These are phyloP conservation scores for Populus alba DNA, from an alignment of 345 rosid species.

Conservation along the genomic window DNA sequence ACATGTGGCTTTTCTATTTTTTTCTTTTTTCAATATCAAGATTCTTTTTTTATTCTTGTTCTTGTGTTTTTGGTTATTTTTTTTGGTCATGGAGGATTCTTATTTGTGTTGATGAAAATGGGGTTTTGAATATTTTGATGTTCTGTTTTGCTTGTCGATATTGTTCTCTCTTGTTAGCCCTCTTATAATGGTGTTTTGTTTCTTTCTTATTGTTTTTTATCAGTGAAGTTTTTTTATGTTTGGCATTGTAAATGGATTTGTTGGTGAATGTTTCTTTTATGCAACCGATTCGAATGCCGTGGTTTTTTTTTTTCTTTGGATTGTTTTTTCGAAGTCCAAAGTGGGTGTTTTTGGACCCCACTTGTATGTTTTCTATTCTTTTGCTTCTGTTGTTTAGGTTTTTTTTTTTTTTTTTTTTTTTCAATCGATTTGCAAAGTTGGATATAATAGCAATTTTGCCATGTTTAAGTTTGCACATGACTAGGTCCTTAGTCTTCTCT, in stretches of 20 bases:
- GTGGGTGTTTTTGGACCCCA: background rate
- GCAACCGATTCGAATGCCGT: background rate
- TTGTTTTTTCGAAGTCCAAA: background rate
- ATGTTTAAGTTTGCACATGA: background rate
- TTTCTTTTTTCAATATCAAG: background rate
- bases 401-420: background rate
- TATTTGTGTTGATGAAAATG: conserved; percentile 3
- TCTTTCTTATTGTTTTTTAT: background rate
- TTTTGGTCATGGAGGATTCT: background rate
- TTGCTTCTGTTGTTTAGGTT: background rate
- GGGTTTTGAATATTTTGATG: background rate
- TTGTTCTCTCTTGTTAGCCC: too few relatives aligned
- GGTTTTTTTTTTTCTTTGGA: background rate
- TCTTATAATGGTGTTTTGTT: background rate
- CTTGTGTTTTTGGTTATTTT: background rate
- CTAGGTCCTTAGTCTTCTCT: too few relatives aligned
- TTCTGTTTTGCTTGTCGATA: conserved; percentile 3
- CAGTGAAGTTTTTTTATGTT: background rate
- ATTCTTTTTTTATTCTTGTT: background rate
- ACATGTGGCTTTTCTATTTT: background rate
- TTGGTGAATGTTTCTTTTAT: background rate
- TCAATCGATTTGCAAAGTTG: background rate
- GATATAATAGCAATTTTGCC: background rate
- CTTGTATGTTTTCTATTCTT: background rate
- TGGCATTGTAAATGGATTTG: background rate